Percentiles rank a stretch among this genome's conserved stretches.
Evolutionary conservation across 805 yeast species (phyloP).

Genomic region (Kodamaea kaohsiungensis): DNA sequence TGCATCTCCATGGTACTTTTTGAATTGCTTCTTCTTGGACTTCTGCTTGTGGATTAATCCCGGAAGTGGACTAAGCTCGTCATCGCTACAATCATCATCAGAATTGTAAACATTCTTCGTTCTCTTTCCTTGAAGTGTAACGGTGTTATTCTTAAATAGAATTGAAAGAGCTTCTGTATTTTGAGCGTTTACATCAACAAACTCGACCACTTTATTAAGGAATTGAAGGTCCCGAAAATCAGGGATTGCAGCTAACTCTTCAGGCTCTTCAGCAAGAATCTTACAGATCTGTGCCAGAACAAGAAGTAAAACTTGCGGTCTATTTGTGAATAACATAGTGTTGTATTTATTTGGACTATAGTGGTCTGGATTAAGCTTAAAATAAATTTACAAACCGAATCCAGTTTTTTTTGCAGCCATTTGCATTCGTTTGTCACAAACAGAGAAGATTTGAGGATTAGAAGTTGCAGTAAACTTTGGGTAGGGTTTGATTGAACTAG

Average conservation of each 20-base stretch:
- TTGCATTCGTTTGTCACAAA: slow-evolving; percentile 4
- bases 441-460: neutral
- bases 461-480: too few species aligned
- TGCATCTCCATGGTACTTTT: slow-evolving; percentile 10
- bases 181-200: slow-evolving; percentile 8
- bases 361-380: neutral
- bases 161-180: neutral
- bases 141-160: neutral
- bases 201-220: slow-evolving; percentile 5
- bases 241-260: neutral
- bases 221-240: slow-evolving; percentile 7
- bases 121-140: neutral
- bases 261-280: neutral
- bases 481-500: too few species aligned
- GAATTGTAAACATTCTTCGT: neutral
- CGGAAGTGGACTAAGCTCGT: slow-evolving; percentile 1
- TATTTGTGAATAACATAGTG: slow-evolving; percentile 2
- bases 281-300: neutral
- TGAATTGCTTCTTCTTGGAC: slow-evolving; percentile 6
- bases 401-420: slow-evolving; percentile 5
- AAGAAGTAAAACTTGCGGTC: neutral
- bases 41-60: slow-evolving; percentile 8
- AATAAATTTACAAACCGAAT: slow-evolving; percentile 1
- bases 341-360: too few species aligned
- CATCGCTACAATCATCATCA: slow-evolving; percentile 7